Evolutionary conservation across 495 filamentous ascomycete species (phyloP).

Genomic region (Tirmania nivea): DNA sequence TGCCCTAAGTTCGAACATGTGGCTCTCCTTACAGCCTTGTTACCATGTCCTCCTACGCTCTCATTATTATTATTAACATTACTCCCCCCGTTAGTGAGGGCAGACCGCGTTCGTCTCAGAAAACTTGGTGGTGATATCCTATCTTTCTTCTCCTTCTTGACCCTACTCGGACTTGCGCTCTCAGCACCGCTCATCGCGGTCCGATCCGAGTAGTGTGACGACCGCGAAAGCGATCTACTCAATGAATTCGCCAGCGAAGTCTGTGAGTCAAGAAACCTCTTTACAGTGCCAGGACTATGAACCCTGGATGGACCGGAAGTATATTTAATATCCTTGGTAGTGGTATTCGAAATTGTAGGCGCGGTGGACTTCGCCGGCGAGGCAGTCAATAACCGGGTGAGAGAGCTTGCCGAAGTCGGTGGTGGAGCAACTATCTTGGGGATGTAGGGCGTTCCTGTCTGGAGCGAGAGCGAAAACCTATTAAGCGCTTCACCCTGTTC

Average conservation of each 20-base stretch:
- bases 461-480: neutral
- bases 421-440: neutral
- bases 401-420: neutral
- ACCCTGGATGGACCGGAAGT: too few species aligned
- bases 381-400: neutral
- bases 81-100: neutral
- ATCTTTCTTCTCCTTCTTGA: too few species aligned
- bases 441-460: neutral
- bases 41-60: neutral
- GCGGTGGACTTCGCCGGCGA: neutral
- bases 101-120: neutral
- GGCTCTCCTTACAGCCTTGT: neutral
- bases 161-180: neutral
- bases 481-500: neutral
- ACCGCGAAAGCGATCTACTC: neutral
- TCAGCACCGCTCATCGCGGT: neutral
- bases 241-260: neutral
- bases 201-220: neutral
- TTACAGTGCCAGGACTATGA: neutral
- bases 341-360: too few species aligned
- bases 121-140: neutral
- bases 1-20: neutral
- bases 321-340: too few species aligned
- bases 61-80: too few species aligned
- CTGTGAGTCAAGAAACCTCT: neutral